Percentiles rank a stretch among this genome's conserved stretches.
Conservation (phyloP, 495 filamentous ascomycete genomes). For the Niebla homalea region DNA sequence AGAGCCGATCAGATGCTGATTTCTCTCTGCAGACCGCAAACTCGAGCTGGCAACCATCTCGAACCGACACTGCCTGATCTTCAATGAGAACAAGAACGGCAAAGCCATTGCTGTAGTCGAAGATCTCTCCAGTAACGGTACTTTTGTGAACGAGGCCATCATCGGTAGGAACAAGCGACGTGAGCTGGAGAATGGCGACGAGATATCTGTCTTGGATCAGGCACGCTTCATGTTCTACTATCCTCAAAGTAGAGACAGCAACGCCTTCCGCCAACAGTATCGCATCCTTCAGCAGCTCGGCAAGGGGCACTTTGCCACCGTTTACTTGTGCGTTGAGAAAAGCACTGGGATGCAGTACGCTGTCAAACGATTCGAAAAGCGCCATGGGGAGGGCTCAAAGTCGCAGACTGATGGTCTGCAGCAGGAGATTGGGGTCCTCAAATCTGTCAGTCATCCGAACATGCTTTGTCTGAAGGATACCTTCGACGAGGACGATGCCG, state of each 20-base stretch:
- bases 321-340: conserved; percentile 83
- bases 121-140: conserved; percentile 92
- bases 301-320: conserved; percentile 93
- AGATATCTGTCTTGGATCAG: conserved; percentile 71
- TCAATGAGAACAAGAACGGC: conserved; percentile 73
- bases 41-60: conserved; percentile 77
- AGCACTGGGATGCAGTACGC: conserved; percentile 71
- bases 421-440: conserved; percentile 91
- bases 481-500: conserved; percentile 80
- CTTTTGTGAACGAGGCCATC: conserved; percentile 83
- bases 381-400: conserved; percentile 60
- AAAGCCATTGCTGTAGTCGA: conserved; percentile 71
- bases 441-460: conserved; percentile 93
- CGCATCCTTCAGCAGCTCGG: conserved; percentile 74
- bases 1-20: not conserved
- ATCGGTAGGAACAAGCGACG: conserved; percentile 85
- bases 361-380: conserved; percentile 87
- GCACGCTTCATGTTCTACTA: conserved; percentile 85
- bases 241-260: conserved; percentile 54
- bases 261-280: conserved; percentile 76
- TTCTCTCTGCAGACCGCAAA: conserved; percentile 48
- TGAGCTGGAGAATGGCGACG: conserved; percentile 76
- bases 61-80: conserved; percentile 86
- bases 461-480: conserved; percentile 89
- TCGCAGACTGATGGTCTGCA: conserved; percentile 75